Base-by-base conservation (phyloP, 805 yeast genomes). In the Priceomyces medius region DNA sequence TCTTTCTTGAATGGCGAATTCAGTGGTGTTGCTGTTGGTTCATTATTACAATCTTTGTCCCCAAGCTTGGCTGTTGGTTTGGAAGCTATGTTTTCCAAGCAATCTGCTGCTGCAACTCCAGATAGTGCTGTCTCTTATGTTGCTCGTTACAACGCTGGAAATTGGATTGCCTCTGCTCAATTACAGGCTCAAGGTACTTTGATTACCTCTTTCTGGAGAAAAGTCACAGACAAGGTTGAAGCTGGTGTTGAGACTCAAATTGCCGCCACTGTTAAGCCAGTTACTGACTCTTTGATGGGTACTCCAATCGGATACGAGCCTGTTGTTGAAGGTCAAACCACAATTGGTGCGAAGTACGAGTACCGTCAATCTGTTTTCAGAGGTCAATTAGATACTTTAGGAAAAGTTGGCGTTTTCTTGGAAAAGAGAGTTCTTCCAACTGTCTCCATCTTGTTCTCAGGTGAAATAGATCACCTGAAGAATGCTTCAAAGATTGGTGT, bases 341-440 rank as follows among this genome's bases (percentile, higher is more conserved):
- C 97, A 46, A 63, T 91, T 43, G 99, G 97, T 70, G 96, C 96
- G 57, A 93, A 91, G 73, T 91, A 91, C 70, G 98, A 93, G 74
- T 93, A 88, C 79, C 88, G 97, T 74, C 95, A 88, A 70, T 84
- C 95, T 44, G 83, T 88, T 41, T 89, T 89, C 80, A 83, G 99
- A 71, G 97, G 97, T 60, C 95, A 90, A 68, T 61, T 93, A 47
- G 97, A 89, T 71, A 81, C 95, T 38, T 74, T 77, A 46, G 99
- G 99, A 69, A 88, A 87, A 71, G 95, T 91, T 40, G 77, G 87
- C 42, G 87, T 89, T 56, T 81, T 89, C 75, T 74, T 93, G 64
- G 99, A 93, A 74, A 88, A 89, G 74, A 83, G 96, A 65, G 81
- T 93, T 41, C 76, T 90, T 58, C 98, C 98, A 59, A 88, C 95